Base-by-base conservation (phyloP, 2,329 filamentous ascomycete genomes). In the Trichoderma gracile region DNA sequence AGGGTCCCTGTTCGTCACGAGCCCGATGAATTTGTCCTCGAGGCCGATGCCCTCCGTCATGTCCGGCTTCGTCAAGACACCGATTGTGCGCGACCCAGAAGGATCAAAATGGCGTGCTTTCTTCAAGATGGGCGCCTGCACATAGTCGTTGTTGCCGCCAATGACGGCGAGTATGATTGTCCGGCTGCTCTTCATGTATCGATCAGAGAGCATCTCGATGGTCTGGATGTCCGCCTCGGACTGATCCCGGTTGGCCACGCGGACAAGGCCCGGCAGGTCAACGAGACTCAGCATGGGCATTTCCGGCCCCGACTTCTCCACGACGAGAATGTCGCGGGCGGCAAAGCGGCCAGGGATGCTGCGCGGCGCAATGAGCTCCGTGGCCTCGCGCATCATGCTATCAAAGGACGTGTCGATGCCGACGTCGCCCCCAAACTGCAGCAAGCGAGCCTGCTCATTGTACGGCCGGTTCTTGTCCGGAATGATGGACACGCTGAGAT, bases 231-330 rank as follows among this genome's bases (percentile, higher is more conserved):
- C 84, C 23, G 79, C 75, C 33, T 79, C 76, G 1, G 81, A 83
- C 70, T 86, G 83, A 61, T 83, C 79, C 33, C 79, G 77, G 66
- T 82, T 85, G 68, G 80, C 80, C 9, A 84, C 81, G 38, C 80
- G 78, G 30, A 87, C 82, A 1, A 88, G 74, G 1, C 86, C 85
- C 0, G 86, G 86, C 40, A 89, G 76, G 72, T 89, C 86, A 8
- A 88, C 84, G 1, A 88, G 78, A 0, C 84, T 88, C 49, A 89
- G 73, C 17, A 88, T 78, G 1, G 84, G 84, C 76, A 84, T 82
- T 12, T 85, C 81, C 0, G 85, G 85, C 0, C 86, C 85, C 12
- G 78, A 80, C 70, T 87, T 81, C 68, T 88, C 85, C 0, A 88
- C 80, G 0, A 85, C 81, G 6, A 88, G 78, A 23, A 86, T 81